Evolutionary conservation across 176 grass and related monocot genomes (phyloP), one percentile per base, ranked within the genome.

Genomic region (Oryza australiensis): DNA sequence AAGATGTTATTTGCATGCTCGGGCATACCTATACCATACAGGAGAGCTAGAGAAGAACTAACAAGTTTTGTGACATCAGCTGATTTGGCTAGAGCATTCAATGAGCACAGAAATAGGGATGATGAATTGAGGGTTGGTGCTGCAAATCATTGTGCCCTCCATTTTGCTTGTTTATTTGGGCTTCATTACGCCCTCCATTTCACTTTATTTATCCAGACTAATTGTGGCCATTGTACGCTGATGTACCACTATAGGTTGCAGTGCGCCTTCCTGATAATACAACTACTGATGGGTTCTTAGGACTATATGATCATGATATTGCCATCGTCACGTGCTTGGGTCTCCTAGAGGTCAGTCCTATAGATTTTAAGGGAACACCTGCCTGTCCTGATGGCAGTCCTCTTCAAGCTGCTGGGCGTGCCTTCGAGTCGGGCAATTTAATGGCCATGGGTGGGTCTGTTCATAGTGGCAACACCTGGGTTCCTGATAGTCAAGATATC

Each of bases 61-160:
- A 86, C 69, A 79, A 86, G 68, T 73, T 53, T 86, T 72, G 68
- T 86, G 60, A 86, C 76, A 55, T 86, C 43, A 24, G 59, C 69
- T 41, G 5, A 10, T 80, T 73, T 86, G 12, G 69, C 48, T 74
- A 12, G 0, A n/a, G 12, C 22, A 38, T 80, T 80, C 26, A 55
- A 55, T 2, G 0, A 40, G 4, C 29, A 65, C 20, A 74, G 84
- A 73, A 73, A 86, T 28, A 60, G 3, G 30, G 43, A 86, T 55
- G 60, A 72, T 80, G n/a, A 67, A 16, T 40, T 86, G 20, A 67
- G 34, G 69, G 84, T 80, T 65, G 15, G 55, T 64, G 38, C 68
- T 86, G 23, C 57, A 24, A 73, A 73, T 41, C 24, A 9, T 15
- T n/a, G 1, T 53, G 9, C 51, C 45, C 3, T 48, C 13, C 13